Evolutionary conservation across 1,284 basidiomycete species (phyloP).

Genomic region (Cryptococcus depauperatus): DNA sequence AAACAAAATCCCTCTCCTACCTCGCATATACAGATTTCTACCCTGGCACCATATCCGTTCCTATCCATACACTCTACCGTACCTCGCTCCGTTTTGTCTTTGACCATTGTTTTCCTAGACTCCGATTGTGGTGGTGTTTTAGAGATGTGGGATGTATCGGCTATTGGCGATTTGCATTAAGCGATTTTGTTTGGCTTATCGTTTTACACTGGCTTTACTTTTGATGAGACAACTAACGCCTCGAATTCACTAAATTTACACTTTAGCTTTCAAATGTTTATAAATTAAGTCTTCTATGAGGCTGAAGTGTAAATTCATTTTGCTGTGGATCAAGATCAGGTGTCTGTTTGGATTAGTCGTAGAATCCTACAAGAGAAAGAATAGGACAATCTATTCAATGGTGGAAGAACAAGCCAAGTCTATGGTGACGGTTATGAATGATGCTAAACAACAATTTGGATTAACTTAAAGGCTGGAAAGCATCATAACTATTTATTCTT

Average conservation of each 20-base stretch:
- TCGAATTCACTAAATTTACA: background rate
- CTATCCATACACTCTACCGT: constrained; percentile 1
- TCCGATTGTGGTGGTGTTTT: constrained; percentile 8
- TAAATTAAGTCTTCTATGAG: no score
- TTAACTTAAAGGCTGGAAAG: no score
- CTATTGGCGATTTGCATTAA: background rate
- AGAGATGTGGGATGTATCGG: constrained; percentile 5
- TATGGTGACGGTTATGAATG: no score
- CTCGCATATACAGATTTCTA: constrained; percentile 11
- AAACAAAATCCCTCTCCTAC: constrained; percentile 3
- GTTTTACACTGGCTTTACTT: background rate
- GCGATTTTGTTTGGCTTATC: background rate
- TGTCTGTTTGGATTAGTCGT: no score
- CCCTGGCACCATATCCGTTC: constrained; percentile 3
- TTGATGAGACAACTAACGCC: background rate
- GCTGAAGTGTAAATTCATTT: background rate
- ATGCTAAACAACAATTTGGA: no score
- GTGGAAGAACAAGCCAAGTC: no score
- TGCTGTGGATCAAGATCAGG: no score
- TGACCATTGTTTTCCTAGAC: constrained; percentile 1
- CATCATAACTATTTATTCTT: no score
- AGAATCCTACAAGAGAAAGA: no score
- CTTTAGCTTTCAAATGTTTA: no score
- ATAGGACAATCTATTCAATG: no score
- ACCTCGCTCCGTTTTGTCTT: constrained; percentile 4